Evolutionary conservation across 306 rosid genomes (phyloP).

Genomic region (Sphenostylis stenocarpa): DNA sequence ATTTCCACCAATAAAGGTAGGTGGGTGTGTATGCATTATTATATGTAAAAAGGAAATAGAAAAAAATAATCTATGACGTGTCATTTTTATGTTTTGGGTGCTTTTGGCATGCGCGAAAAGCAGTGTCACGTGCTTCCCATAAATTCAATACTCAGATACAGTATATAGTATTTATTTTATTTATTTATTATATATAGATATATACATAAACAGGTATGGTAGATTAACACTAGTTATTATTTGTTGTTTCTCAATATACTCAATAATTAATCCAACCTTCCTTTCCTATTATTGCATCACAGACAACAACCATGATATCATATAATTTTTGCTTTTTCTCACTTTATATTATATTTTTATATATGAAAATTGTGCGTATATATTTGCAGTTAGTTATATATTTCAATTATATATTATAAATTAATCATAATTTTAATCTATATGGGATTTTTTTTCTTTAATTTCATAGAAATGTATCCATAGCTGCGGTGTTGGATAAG

Average conservation of each 20-base stretch:
- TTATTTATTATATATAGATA: too few species aligned
- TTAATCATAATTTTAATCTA: too few species aligned
- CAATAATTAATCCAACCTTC: constrained; percentile 29
- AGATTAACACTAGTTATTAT: background rate
- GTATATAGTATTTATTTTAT: too few species aligned
- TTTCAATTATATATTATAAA: too few species aligned
- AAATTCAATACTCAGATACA: background rate
- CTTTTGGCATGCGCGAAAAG: constrained; percentile 95
- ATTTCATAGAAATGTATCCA: too few species aligned
- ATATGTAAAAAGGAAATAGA: background rate
- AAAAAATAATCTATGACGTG: constrained; percentile 25
- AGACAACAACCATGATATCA: constrained; percentile 38
- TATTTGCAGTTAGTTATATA: too few species aligned
- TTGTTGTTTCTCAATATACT: constrained; percentile 14
- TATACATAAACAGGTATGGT: background rate
- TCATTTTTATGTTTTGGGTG: constrained; percentile 38
- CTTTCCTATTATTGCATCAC: constrained; percentile 43
- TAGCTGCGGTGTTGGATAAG: too few species aligned
- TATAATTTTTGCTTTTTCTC: too few species aligned
- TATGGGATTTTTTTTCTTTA: too few species aligned
- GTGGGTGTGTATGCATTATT: background rate
- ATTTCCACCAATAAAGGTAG: constrained; percentile 19
- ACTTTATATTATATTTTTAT: too few species aligned
- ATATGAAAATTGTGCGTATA: too few species aligned
- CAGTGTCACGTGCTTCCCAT: constrained; percentile 75